Conservation (phyloP, 306 rosid genomes). For the Prinsepia uniflora region DNA sequence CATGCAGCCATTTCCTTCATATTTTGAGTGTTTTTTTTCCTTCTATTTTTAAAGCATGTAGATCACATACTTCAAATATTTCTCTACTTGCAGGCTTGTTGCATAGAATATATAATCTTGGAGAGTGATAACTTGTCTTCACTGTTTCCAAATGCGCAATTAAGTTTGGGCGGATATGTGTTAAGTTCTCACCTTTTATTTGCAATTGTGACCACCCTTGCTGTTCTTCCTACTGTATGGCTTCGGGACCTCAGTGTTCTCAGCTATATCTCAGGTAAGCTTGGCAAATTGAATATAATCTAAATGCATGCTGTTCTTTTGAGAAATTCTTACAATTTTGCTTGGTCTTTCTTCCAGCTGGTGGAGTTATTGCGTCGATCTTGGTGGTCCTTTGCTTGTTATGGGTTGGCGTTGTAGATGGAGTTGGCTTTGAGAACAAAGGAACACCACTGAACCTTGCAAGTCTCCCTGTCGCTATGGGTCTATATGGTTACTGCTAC, state of each 20-base stretch:
- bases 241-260: slow-evolving; percentile 89
- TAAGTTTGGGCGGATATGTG: slow-evolving; percentile 55
- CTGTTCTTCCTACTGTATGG: slow-evolving; percentile 96
- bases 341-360: slow-evolving; percentile 40
- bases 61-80: slow-evolving; percentile 26
- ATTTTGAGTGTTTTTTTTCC: background rate
- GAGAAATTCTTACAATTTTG: background rate
- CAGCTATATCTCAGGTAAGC: slow-evolving; percentile 86
- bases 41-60: slow-evolving; percentile 6
- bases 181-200: slow-evolving; percentile 55
- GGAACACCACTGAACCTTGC: slow-evolving; percentile 73
- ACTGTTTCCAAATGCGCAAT: slow-evolving; percentile 74
- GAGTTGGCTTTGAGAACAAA: slow-evolving; percentile 59
- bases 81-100: slow-evolving; percentile 64
- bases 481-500: slow-evolving; percentile 95
- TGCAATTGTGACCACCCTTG: slow-evolving; percentile 68
- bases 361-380: slow-evolving; percentile 87
- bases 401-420: slow-evolving; percentile 70
- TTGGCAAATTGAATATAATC: background rate
- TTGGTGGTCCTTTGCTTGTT: slow-evolving; percentile 69
- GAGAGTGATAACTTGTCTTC: slow-evolving; percentile 95
- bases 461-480: slow-evolving; percentile 85
- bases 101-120: slow-evolving; percentile 89
- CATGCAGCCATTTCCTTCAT: slow-evolving; percentile 2
- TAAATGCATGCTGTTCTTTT: slow-evolving; percentile 2